Evolutionary conservation across 176 grass and related monocot species (phyloP).

Genomic region (Thinopyrum elongatum): DNA sequence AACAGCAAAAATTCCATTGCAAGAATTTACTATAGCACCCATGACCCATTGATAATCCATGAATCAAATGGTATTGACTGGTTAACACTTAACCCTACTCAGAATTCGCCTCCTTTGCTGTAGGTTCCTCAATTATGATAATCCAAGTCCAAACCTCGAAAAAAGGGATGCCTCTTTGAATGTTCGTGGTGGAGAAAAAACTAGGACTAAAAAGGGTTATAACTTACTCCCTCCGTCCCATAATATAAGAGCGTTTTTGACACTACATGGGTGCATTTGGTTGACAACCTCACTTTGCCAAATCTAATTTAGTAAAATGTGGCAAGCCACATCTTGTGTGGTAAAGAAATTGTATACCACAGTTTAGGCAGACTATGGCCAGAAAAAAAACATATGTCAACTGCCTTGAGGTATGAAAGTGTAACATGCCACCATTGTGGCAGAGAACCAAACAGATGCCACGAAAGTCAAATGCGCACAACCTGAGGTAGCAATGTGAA

Average conservation of each 20-base stretch:
- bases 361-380: neutral
- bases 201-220: neutral
- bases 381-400: neutral
- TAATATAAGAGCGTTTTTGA: too few relatives aligned
- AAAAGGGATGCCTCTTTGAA: neutral
- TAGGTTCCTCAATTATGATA: neutral
- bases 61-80: neutral
- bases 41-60: neutral
- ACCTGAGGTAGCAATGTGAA: neutral
- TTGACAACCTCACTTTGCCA: neutral
- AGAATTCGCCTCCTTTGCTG: neutral
- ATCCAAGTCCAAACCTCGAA: slow-evolving; percentile 23
- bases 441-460: neutral
- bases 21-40: slow-evolving; percentile 13
- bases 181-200: neutral
- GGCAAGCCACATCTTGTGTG: neutral
- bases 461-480: neutral
- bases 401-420: neutral
- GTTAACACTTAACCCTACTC: slow-evolving; percentile 3
- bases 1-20: slow-evolving; percentile 18
- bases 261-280: neutral
- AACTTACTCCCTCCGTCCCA: too few relatives aligned
- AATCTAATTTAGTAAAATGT: neutral
- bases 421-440: neutral
- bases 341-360: neutral